Conservation (phyloP, 2,329 filamentous ascomycete species). For the Neonectria sp. region DNA sequence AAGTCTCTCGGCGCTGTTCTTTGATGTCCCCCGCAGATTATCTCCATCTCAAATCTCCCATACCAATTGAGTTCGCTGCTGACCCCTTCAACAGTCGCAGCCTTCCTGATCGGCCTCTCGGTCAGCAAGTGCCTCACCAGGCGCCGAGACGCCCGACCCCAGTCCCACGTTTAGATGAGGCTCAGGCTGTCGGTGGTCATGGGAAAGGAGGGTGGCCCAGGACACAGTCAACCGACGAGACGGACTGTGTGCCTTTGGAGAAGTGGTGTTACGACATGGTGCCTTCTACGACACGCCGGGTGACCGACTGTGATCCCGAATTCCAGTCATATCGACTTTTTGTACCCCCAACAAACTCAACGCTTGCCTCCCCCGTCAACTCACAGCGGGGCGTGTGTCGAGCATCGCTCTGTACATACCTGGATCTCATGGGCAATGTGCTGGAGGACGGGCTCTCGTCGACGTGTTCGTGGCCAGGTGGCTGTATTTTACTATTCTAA, state of each 20-base stretch:
- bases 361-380: slow-evolving; percentile 37
- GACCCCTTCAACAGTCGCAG: slow-evolving; percentile 49
- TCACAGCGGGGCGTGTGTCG: slow-evolving; percentile 31
- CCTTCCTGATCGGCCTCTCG: slow-evolving; percentile 50
- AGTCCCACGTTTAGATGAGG: slow-evolving; percentile 43
- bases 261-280: slow-evolving; percentile 46
- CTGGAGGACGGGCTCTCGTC: slow-evolving; percentile 51
- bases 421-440: slow-evolving; percentile 47
- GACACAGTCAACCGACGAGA: slow-evolving; percentile 37
- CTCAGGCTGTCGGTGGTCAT: slow-evolving; percentile 29
- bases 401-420: slow-evolving; percentile 47
- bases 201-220: slow-evolving; percentile 45
- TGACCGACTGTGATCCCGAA: slow-evolving; percentile 50
- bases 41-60: not conserved
- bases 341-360: slow-evolving; percentile 34
- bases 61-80: slow-evolving; percentile 29
- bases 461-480: slow-evolving; percentile 49
- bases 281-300: slow-evolving; percentile 49
- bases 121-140: slow-evolving; percentile 51
- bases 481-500: slow-evolving; percentile 52
- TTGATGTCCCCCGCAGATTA: too few relatives aligned
- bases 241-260: slow-evolving; percentile 36
- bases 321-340: slow-evolving; percentile 46
- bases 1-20: slow-evolving; percentile 32
- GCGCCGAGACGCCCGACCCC: slow-evolving; percentile 53